A percentile compares a stretch with the other conserved stretches of the same genome.
phyloP scores from a whole-genome alignment of 1,284 basidiomycete species.

The Boletus semigastroideus region DNA sequence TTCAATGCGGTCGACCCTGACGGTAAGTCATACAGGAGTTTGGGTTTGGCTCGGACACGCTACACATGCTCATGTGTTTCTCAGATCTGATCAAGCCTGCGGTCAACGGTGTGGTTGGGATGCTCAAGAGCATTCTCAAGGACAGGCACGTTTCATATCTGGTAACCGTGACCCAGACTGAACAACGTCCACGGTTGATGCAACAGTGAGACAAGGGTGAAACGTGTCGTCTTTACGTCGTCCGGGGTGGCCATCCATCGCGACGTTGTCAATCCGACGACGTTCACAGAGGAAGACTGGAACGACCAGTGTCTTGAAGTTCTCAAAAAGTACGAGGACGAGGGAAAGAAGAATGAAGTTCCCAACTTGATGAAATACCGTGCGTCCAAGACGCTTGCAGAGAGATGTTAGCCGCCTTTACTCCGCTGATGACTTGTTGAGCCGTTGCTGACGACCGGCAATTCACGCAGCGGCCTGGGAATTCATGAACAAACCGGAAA shows the following conservation, averaged over 20 bases:
- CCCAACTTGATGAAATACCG: conserved; percentile 46
- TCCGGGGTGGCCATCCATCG: conserved; percentile 53
- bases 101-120: conserved; percentile 58
- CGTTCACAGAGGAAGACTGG: conserved; percentile 58
- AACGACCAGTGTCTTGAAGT: conserved; percentile 56
- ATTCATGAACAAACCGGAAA: conserved; percentile 46
- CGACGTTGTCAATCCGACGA: conserved; percentile 18
- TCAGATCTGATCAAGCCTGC: conserved; percentile 61
- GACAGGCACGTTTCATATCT: not conserved
- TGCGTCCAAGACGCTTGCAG: conserved; percentile 70
- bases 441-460: not conserved
- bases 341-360: conserved; percentile 47
- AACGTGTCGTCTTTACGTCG: conserved; percentile 67
- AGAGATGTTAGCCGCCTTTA: conserved; percentile 42
- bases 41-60: not conserved
- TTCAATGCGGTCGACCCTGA: conserved; percentile 40
- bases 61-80: not conserved
- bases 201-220: conserved; percentile 41
- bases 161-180: conserved; percentile 8
- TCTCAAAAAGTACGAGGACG: conserved; percentile 52
- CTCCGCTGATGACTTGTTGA: no score
- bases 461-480: conserved; percentile 47
- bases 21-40: conserved; percentile 23
- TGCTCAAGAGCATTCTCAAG: conserved; percentile 48
- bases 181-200: not conserved